A percentile compares a stretch with the other conserved stretches of the same genome.
These are phyloP conservation scores for Datura wrightii DNA, from an alignment of 257 asterid genomes.

Conservation along the genomic window DNA sequence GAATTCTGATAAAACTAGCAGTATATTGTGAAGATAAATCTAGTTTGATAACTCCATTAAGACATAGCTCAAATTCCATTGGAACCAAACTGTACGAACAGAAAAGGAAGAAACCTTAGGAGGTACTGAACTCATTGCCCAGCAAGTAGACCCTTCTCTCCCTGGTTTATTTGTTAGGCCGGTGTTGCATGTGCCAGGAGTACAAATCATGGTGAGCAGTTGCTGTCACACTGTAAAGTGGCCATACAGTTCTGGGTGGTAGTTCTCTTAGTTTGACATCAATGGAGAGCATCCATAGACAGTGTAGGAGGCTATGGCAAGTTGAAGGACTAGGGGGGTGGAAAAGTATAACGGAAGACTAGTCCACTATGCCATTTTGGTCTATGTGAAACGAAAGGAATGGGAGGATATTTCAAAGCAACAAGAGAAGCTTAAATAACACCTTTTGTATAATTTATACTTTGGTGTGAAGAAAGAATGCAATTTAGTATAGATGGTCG, in stretches of 20 bases:
- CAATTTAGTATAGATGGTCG: background rate
- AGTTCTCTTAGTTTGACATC: background rate
- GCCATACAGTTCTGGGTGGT: background rate
- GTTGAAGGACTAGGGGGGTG: background rate
- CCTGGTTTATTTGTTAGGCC: background rate
- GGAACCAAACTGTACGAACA: background rate
- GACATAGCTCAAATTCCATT: background rate
- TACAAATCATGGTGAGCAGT: background rate
- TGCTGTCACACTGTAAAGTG: background rate
- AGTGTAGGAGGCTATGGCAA: background rate
- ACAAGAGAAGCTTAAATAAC: background rate
- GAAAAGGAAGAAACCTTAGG: background rate
- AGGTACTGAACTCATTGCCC: constrained; percentile 15
- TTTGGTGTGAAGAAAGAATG: background rate
- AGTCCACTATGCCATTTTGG: background rate
- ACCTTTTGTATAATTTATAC: background rate
- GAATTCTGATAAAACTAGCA: background rate
- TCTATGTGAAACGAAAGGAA: constrained; percentile 12
- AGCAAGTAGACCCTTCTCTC: background rate
- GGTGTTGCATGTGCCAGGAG: background rate
- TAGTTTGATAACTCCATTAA: background rate
- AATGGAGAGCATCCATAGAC: background rate
- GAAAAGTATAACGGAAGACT: background rate
- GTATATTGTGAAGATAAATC: background rate
- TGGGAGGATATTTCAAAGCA: background rate